Evolutionary conservation across 2,329 filamentous ascomycete species (phyloP).

Genomic region (Gnomoniopsis smithogilvyi): DNA sequence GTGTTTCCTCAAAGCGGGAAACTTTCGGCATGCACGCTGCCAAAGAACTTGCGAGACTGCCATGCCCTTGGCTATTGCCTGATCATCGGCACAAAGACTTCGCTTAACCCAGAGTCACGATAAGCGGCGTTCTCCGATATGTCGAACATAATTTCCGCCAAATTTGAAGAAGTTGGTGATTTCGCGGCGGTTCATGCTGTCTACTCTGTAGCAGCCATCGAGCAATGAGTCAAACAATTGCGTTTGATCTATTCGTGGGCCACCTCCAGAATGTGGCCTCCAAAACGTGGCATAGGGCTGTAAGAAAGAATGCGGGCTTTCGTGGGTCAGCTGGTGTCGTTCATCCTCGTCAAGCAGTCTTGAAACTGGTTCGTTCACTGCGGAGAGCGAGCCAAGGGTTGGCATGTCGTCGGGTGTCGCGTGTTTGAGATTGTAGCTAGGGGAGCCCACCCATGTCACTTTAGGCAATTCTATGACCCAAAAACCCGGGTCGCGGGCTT

Average conservation of each 20-base stretch:
- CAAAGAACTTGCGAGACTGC: not conserved
- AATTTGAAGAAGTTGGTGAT: not conserved
- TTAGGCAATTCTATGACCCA: not conserved
- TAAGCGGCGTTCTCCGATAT: not conserved
- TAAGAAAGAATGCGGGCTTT: not conserved
- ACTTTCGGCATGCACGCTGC: not conserved
- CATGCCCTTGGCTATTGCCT: not conserved
- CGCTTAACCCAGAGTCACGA: not conserved
- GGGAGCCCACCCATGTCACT: not conserved
- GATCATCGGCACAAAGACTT: not conserved
- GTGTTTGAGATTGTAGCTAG: not conserved
- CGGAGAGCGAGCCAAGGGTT: not conserved
- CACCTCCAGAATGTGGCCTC: not conserved
- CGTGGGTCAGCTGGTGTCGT: not conserved
- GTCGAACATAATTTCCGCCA: not conserved
- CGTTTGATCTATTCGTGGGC: not conserved
- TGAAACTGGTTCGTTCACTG: not conserved
- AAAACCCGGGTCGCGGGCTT: not conserved
- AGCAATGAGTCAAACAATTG: not conserved
- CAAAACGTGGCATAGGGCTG: not conserved
- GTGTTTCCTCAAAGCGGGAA: not conserved
- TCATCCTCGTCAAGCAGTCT: slow-evolving; percentile 4
- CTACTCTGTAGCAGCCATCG: too few relatives aligned
- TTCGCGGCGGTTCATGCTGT: too few relatives aligned
- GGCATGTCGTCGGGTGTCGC: not conserved